phyloP scores from a whole-genome alignment of 257 asterid species.

The Primulina eburnea region DNA sequence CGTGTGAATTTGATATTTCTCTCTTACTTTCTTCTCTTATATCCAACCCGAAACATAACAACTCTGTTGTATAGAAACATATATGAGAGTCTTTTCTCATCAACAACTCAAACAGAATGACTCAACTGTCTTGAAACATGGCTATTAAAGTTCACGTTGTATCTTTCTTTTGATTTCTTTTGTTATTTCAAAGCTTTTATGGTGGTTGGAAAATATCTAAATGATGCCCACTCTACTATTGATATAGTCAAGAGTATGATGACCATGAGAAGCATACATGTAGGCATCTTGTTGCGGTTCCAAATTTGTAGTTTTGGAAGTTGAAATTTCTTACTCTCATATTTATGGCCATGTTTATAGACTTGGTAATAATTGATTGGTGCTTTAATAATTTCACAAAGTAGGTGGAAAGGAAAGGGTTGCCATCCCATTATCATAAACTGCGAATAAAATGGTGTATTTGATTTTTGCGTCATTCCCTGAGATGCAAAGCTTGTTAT shows the following conservation, averaged over 20 bases:
- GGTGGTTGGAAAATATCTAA: conserved; percentile 3
- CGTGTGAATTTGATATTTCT: not conserved
- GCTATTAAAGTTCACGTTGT: conserved; percentile 1
- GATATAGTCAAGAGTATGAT: conserved; percentile 1
- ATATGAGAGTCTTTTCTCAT: no score
- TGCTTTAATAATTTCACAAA: no score
- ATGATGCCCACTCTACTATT: not conserved
- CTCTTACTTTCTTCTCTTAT: conserved; percentile 9
- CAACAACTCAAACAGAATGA: conserved; percentile 1
- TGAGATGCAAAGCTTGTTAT: no score
- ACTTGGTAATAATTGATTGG: not conserved
- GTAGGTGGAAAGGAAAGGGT: no score
- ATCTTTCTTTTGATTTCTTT: conserved; percentile 6
- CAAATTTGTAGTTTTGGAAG: conserved; percentile 13
- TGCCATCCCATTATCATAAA: no score
- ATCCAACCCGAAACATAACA: not conserved
- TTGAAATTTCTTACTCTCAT: conserved; percentile 2
- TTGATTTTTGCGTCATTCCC: no score
- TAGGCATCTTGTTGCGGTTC: not conserved
- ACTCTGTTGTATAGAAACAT: conserved; percentile 11
- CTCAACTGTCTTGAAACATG: conserved; percentile 12
- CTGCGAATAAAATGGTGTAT: no score
- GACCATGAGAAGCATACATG: not conserved
- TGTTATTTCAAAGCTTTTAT: conserved; percentile 1
- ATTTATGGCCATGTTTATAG: conserved; percentile 2